phyloP scores from a whole-genome alignment of 345 rosid genomes.

The Citrus maxima region DNA sequence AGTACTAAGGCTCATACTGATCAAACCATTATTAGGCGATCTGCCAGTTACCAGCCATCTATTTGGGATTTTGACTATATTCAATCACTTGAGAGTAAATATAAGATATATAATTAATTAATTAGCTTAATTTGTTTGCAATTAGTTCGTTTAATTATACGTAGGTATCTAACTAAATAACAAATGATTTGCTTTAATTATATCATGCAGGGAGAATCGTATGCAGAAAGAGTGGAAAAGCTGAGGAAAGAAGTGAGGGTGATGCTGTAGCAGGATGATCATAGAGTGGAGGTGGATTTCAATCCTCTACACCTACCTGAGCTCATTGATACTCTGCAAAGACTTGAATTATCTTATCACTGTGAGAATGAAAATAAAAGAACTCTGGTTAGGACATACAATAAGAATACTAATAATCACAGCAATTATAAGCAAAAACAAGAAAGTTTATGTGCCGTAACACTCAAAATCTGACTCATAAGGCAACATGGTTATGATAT shows the following conservation, averaged over 20 bases:
- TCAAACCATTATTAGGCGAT: no score
- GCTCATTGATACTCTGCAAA: conserved; percentile 29
- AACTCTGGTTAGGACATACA: conserved; percentile 5
- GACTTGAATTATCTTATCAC: conserved; percentile 38
- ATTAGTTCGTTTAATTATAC: no score
- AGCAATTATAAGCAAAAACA: background rate
- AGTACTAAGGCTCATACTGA: fast-evolving
- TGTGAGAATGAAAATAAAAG: conserved; percentile 20
- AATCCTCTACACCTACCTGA: conserved; percentile 23
- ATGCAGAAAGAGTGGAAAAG: background rate
- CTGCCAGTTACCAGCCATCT: no score
- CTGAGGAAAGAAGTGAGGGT: conserved; percentile 9
- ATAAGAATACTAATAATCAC: background rate
- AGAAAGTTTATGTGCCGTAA: conserved; percentile 19
- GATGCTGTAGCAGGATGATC: background rate
- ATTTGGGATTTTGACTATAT: no score
- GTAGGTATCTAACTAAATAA: no score
- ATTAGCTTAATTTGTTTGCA: no score
- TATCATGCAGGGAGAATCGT: conserved; percentile 7
- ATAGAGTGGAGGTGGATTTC: background rate
- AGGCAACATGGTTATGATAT: conserved; percentile 29
- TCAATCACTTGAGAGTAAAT: no score
- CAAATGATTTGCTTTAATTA: no score
- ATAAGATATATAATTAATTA: no score
- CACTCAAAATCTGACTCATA: conserved; percentile 32